Evolutionary conservation across 768 basidiomycete genomes (phyloP), one percentile per base, ranked within the genome.

Genomic region (Collybia nuda): DNA sequence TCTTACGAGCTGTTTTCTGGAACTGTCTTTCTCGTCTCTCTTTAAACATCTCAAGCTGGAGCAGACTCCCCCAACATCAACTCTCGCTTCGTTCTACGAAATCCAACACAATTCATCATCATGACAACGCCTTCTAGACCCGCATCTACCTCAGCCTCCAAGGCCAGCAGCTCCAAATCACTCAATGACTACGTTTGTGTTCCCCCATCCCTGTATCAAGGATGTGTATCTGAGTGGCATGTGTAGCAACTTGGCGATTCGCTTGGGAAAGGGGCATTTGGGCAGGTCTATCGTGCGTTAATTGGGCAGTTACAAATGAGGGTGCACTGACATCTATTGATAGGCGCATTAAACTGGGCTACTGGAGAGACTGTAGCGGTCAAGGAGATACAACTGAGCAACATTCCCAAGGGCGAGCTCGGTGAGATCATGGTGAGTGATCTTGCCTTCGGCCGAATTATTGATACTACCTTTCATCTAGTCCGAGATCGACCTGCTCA

Each of bases 281-380:
- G 92, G n/a, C 92, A 93, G 69, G 94, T 98, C 56, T 98, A 94
- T 70, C 88, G 94, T 90, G 73, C 67, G 91, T 83, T 38, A 50
- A 53, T 37, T 18, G 35, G 9, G 17, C 26, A 15, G 40, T 32
- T 55, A n/a, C 24, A 44, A 48, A 18, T 35, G 40, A 35, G 22
- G 40, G 44, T 52, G 37, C 8, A 36, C 51, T 62, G 44, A 58
- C 45, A 36, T 9, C 40, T 44, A 14, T 48, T 38, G 41, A 29
- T 56, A 92, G 90, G 90, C 57, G 90, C 90, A 42, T 73, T 96
- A 63, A 95, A 96, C 61, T 94, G 93, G 88, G 88, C 90, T 14
- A 98, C 93, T 21, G 97, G 97, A 21, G 97, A 98, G 74, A 97
- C 96, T 2, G 96, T 98, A 37, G 97, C 97, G 2, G 89, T 99